Conservation (phyloP, 805 yeast species). For the Gaillardinia entomophila region DNA sequence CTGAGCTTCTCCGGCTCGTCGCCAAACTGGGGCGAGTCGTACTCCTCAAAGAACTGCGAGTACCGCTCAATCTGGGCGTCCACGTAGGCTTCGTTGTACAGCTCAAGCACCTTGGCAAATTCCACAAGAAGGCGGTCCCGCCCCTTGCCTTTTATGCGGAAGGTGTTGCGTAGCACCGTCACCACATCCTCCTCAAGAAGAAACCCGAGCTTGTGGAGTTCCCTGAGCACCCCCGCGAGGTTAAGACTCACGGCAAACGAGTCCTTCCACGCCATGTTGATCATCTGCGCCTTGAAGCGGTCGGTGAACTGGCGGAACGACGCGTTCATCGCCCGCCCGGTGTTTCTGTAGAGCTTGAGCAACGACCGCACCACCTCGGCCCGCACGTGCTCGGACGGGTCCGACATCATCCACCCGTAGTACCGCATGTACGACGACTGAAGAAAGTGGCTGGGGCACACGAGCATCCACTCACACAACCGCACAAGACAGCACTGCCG, state of each 20-base stretch:
- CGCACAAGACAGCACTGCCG: conserved; percentile 62
- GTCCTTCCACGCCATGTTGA: conserved; percentile 47
- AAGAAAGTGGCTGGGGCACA: conserved; percentile 64
- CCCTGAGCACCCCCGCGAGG: conserved; percentile 47
- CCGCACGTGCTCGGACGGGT: conserved; percentile 55
- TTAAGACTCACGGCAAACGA: conserved; percentile 50
- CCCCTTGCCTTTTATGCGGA: no score
- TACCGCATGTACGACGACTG: conserved; percentile 67
- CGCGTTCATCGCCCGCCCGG: conserved; percentile 31
- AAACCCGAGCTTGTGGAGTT: conserved; percentile 55
- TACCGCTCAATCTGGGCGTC: conserved; percentile 31
- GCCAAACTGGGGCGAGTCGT: conserved; percentile 18
- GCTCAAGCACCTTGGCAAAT: conserved; percentile 38
- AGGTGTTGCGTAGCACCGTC: conserved; percentile 15
- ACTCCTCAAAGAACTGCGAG: conserved; percentile 22
- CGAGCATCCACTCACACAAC: conserved; percentile 68
- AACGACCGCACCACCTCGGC: conserved; percentile 57
- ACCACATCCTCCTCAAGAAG: conserved; percentile 50
- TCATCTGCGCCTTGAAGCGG: conserved; percentile 58
- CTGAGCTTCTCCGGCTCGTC: conserved; percentile 12
- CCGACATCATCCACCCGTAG: conserved; percentile 84
- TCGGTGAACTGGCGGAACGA: conserved; percentile 77
- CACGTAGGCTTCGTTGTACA: conserved; percentile 35
- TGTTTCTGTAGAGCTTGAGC: conserved; percentile 39
- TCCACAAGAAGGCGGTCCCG: not conserved